These are phyloP conservation scores for Podospora conica DNA, from an alignment of 495 filamentous ascomycete species.

Conservation along the genomic window DNA sequence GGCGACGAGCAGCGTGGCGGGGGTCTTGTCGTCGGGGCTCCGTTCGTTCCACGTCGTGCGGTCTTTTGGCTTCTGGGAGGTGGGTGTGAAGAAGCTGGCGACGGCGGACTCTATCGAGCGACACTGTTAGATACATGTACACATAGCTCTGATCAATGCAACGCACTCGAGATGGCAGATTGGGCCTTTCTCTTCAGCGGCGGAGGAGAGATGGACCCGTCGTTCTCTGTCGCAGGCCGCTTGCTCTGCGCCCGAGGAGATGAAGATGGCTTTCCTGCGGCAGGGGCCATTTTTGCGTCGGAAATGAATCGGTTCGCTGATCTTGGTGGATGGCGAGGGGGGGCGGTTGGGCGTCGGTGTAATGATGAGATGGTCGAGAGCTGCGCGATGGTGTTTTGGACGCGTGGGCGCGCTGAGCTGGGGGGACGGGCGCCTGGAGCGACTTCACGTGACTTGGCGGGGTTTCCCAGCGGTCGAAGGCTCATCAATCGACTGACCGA, in stretches of 20 bases:
- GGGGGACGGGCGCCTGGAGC: background rate
- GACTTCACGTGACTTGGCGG: background rate
- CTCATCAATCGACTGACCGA: background rate
- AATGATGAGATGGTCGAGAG: background rate
- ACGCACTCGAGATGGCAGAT: constrained; percentile 64
- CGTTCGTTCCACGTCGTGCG: constrained; percentile 68
- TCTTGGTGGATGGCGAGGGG: background rate
- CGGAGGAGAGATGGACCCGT: constrained; percentile 51
- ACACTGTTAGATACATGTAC: background rate
- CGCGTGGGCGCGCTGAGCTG: background rate
- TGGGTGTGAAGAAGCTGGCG: constrained; percentile 81
- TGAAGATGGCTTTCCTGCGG: background rate
- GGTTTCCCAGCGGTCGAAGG: background rate
- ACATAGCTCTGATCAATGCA: too few relatives aligned
- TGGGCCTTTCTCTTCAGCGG: constrained; percentile 56
- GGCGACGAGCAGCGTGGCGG: constrained; percentile 64
- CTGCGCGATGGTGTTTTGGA: background rate
- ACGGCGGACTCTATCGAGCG: constrained; percentile 55
- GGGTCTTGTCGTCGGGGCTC: constrained; percentile 35
- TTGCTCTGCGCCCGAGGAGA: constrained; percentile 8
- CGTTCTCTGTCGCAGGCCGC: constrained; percentile 19
- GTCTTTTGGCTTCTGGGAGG: constrained; percentile 78
- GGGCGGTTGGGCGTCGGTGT: background rate
- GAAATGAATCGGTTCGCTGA: background rate
- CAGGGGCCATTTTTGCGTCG: constrained; percentile 1